Base-by-base conservation (phyloP, 2,329 filamentous ascomycete species). In the Davidsoniella virescens region DNA sequence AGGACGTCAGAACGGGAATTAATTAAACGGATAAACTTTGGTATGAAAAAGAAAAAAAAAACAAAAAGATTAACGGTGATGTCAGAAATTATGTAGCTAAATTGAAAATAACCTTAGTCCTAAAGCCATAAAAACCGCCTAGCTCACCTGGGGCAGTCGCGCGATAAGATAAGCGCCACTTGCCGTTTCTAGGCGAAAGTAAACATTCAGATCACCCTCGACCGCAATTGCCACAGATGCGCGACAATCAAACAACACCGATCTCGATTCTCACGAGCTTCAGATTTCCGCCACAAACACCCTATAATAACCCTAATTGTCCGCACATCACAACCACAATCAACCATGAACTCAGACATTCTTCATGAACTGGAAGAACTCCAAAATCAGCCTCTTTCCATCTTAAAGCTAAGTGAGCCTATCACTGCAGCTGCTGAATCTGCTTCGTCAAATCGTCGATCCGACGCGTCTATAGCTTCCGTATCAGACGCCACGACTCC, bases 351-450 rank as follows among this genome's bases (percentile, higher is more conserved):
- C 12, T 58, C 63, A 18, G 59, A 71, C 29, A 68, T 71, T 17
- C 62, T 79, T 12, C 61, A 64, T 36, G 61, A 67, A 14, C 64
- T 84, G 41, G 62, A 67, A 40, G 65, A 73, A 44, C 67, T 84
- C 2, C 72, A 79, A 55, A 63, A 67, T 23, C 61, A 71, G 50
- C 71, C 78, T 47, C 71, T 92, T 54, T 80, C 81, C 49, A 86
- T 93, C 57, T 70, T 90, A 57, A 79, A 76, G 57, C 78, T 92
- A 58, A 84, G 81, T 61, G 83, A 87, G 59, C 80, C 83, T 33
- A 79, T 90, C 46, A 74, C 76, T 39, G 72, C 73, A 43, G 70
- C 74, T 47, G 60, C 70, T 26, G 59, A 58, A 50, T 51, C 59
- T 8, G 59, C 61, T 54, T 44, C 47, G 10, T 47, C 47, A 10